Evolutionary conservation across 306 rosid genomes (phyloP).

Genomic region (Spatholobus suberectus): DNA sequence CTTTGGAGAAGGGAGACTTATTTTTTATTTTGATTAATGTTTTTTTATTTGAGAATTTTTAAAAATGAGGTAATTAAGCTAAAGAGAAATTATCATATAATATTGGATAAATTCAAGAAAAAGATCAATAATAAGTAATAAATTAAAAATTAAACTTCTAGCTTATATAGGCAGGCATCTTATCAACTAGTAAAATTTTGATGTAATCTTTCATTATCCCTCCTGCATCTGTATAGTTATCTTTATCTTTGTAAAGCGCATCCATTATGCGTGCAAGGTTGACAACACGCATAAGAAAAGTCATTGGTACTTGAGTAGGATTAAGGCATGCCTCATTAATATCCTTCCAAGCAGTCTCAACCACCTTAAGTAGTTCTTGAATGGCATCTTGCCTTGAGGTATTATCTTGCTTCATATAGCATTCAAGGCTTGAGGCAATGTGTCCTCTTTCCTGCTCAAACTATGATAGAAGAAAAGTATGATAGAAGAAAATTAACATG

Average conservation of each 20-base stretch:
- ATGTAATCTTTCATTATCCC: neutral
- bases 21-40: too few relatives aligned
- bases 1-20: too few relatives aligned
- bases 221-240: slow-evolving; percentile 8
- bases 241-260: slow-evolving; percentile 21
- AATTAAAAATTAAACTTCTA: too few relatives aligned
- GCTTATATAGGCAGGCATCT: neutral
- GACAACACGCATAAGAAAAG: slow-evolving; percentile 7
- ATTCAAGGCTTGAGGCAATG: slow-evolving; percentile 20
- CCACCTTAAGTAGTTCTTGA: neutral
- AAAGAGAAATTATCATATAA: too few relatives aligned
- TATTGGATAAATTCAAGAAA: too few relatives aligned
- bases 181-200: neutral
- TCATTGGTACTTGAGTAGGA: neutral
- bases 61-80: too few relatives aligned
- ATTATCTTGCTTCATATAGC: slow-evolving; percentile 21
- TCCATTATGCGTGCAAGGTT: slow-evolving; percentile 1
- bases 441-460: slow-evolving; percentile 31
- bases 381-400: neutral
- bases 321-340: neutral
- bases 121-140: too few relatives aligned
- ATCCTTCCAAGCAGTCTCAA: slow-evolving; percentile 29
- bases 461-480: neutral
- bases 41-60: too few relatives aligned
- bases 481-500: neutral